Percentiles rank a stretch among this genome's conserved stretches.
phyloP scores from a whole-genome alignment of 2,329 filamentous ascomycete genomes.

The Claviceps pusilla region DNA sequence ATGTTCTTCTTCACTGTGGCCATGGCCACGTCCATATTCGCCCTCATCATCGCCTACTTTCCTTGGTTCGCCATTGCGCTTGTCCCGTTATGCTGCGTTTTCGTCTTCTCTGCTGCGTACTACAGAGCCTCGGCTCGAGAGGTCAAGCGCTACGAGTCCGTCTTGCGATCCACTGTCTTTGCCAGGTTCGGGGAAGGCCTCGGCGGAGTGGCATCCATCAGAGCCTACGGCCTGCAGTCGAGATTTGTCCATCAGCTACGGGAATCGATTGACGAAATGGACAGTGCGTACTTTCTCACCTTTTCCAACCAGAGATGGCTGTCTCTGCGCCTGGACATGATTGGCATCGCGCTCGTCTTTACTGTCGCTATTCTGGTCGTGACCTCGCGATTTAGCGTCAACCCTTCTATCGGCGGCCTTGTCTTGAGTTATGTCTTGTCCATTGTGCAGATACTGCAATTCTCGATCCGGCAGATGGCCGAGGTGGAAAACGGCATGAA shows the following conservation, averaged over 20 bases:
- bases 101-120: conserved; percentile 70
- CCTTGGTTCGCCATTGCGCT: conserved; percentile 62
- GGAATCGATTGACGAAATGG: conserved; percentile 73
- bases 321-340: conserved; percentile 66
- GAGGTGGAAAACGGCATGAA: conserved; percentile 99
- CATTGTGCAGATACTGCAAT: conserved; percentile 92
- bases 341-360: conserved; percentile 75
- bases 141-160: conserved; percentile 84
- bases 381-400: conserved; percentile 72
- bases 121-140: conserved; percentile 85
- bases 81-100: conserved; percentile 54
- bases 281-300: conserved; percentile 85
- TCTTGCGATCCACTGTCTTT: conserved; percentile 77
- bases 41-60: conserved; percentile 87
- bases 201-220: conserved; percentile 67
- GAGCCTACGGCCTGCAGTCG: conserved; percentile 70
- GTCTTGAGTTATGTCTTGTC: conserved; percentile 86
- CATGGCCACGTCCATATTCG: conserved; percentile 71
- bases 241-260: conserved; percentile 59
- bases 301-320: conserved; percentile 95
- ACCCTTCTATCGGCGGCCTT: conserved; percentile 71
- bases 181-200: conserved; percentile 84
- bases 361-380: conserved; percentile 81
- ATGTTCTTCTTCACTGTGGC: conserved; percentile 82
- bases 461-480: conserved; percentile 81